Base-by-base conservation (phyloP, 768 basidiomycete genomes). In the Tricholomella constricta region DNA sequence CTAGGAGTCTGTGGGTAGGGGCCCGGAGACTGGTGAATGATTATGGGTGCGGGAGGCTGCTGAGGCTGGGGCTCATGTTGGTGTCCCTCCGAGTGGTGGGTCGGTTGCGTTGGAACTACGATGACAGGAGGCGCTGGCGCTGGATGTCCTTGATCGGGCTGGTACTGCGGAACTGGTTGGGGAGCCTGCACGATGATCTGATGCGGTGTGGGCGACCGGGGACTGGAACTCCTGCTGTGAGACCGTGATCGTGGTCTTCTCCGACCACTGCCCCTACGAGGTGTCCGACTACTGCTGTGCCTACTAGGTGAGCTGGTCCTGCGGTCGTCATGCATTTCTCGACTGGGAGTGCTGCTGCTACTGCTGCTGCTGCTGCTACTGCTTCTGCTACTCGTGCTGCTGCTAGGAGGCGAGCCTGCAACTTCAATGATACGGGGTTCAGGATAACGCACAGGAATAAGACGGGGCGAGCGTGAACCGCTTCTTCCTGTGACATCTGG, bases 121-220 rank as follows among this genome's bases (percentile, higher is more conserved):
- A 50, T 23, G 6, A 59, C 44, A 31, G 44, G 54, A 20, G 49
- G 51, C n/a, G 38, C 35, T 20, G 46, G 43, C 1, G 10, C 34
- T 19, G 42, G 54, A 12, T 29, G 51, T 17, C 46, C 17, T 14
- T 6, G 40, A 29, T 6, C 29, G 12, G 32, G 29, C 45, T 48
- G 60, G 15, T 52, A 49, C 15, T 45, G 62, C 17, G 58, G 52
- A 42, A 43, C 55, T 6, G 56, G 62, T 34, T 50, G 51, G 23
- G 51, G 52, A 46, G 52, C 32, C 23, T 31, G 25, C 19, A 48
- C 27, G 22, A 22, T 35, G 4, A 45, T 15, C 14, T 36, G 54
- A 31, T 36, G 45, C 0, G 29, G 49, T 37, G 46, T 48, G n/a
- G 40, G 40, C 0, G 40, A 41, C 6, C 35, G 25, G 26, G 38